These are phyloP conservation scores for Beta corolliflora DNA, from an alignment of 179 eudicot genomes.

Conservation along the genomic window DNA sequence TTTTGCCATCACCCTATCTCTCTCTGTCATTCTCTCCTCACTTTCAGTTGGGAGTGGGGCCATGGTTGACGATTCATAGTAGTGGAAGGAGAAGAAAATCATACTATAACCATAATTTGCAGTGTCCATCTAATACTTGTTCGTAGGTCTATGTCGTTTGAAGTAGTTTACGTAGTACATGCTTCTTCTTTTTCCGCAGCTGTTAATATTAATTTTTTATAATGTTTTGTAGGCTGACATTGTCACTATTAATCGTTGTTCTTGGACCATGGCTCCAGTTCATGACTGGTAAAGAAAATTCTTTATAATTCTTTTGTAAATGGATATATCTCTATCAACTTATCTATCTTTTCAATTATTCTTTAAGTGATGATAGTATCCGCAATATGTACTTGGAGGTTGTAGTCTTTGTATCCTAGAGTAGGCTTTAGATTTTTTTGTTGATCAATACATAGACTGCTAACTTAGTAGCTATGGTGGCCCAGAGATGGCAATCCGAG, in stretches of 20 bases:
- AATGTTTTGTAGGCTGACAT: constrained; percentile 69
- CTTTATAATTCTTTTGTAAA: neutral
- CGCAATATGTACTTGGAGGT: too few species aligned
- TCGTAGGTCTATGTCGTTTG: neutral
- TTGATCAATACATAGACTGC: neutral
- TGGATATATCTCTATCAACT: neutral
- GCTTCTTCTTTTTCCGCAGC: neutral
- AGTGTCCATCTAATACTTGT: neutral
- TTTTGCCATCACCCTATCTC: neutral
- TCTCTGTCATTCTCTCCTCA: neutral
- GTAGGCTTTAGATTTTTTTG: neutral
- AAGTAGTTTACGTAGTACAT: neutral
- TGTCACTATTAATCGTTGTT: constrained; percentile 66
- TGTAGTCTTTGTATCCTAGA: too few species aligned
- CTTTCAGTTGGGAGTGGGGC: neutral
- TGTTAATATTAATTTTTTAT: neutral
- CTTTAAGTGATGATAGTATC: too few species aligned
- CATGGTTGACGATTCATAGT: too few species aligned
- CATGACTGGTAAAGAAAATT: constrained; percentile 64
- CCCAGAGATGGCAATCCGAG: too few species aligned
- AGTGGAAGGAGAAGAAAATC: neutral
- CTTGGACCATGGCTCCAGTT: constrained; percentile 88
- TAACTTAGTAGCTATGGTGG: too few species aligned
- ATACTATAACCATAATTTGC: neutral
- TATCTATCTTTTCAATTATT: neutral